Conservation (phyloP, 1,284 basidiomycete genomes). For the Rhizoctonia solani region DNA sequence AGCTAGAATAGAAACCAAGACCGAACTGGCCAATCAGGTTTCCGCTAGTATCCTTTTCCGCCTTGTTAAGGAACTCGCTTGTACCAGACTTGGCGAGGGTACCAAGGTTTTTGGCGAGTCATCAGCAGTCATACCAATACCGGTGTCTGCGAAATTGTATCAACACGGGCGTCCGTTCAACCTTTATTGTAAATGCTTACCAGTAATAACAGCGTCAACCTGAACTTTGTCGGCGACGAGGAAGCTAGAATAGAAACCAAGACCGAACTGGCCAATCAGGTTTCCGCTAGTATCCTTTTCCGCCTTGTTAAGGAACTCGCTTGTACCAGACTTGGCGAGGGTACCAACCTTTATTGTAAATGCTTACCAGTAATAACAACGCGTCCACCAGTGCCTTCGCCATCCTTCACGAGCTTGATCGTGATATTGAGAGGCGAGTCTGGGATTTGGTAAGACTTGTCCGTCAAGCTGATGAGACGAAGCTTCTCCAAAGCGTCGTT, state of each 20-base stretch:
- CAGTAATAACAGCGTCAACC: constrained; percentile 87
- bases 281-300: constrained; percentile 73
- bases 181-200: too few relatives aligned
- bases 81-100: constrained; percentile 95
- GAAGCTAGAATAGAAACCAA: constrained; percentile 86
- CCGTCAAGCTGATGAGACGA: constrained; percentile 80
- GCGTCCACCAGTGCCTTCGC: constrained; percentile 68
- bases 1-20: constrained; percentile 81
- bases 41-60: constrained; percentile 67
- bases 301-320: constrained; percentile 85
- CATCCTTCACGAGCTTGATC: constrained; percentile 71
- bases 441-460: constrained; percentile 56
- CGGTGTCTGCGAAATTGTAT: constrained; percentile 76
- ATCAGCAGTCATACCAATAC: constrained; percentile 90
- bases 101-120: constrained; percentile 82
- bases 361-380: constrained; percentile 75
- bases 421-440: constrained; percentile 82
- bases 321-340: constrained; percentile 91
- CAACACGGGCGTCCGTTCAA: constrained; percentile 8
- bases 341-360: constrained; percentile 43
- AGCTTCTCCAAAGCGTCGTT: constrained; percentile 96
- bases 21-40: constrained; percentile 72
- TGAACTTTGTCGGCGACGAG: constrained; percentile 87
- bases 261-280: constrained; percentile 64
- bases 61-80: constrained; percentile 84